A percentile compares a stretch with the other conserved stretches of the same genome.
These are phyloP conservation scores for Oryza glumipatula DNA, from an alignment of 176 grass and related monocot genomes.

Conservation along the genomic window DNA sequence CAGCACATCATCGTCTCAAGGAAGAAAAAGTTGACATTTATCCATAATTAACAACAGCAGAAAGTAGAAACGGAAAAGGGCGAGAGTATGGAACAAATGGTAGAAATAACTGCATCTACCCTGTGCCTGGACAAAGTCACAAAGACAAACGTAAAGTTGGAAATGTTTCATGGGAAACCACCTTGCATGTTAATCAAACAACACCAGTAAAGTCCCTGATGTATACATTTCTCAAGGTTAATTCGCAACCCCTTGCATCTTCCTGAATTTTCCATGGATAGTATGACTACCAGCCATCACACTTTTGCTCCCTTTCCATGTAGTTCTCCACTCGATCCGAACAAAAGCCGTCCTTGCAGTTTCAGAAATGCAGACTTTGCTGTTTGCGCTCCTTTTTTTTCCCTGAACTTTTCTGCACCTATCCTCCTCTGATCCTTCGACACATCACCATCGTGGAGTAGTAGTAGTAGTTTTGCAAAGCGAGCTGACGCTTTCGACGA, in stretches of 20 bases:
- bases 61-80: not conserved
- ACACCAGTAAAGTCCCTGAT: not conserved
- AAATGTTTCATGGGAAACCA: not conserved
- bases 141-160: not conserved
- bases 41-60: not conserved
- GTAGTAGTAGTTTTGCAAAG: conserved; percentile 29
- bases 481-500: conserved; percentile 20
- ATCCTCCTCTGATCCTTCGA: conserved; percentile 28
- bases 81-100: not conserved
- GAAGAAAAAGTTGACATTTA: not conserved
- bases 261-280: conserved; percentile 5
- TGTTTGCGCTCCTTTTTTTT: not conserved
- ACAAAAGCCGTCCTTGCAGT: conserved; percentile 43
- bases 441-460: not conserved
- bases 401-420: conserved; percentile 24
- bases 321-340: conserved; percentile 48
- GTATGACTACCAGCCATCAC: conserved; percentile 18
- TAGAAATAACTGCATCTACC: not conserved
- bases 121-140: not conserved
- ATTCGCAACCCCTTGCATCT: not conserved
- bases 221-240: not conserved
- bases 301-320: conserved; percentile 52
- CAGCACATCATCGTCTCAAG: not conserved
- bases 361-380: not conserved
- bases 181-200: conserved; percentile 11